phyloP scores from a whole-genome alignment of 768 basidiomycete species.

The Tulasnella sp. region DNA sequence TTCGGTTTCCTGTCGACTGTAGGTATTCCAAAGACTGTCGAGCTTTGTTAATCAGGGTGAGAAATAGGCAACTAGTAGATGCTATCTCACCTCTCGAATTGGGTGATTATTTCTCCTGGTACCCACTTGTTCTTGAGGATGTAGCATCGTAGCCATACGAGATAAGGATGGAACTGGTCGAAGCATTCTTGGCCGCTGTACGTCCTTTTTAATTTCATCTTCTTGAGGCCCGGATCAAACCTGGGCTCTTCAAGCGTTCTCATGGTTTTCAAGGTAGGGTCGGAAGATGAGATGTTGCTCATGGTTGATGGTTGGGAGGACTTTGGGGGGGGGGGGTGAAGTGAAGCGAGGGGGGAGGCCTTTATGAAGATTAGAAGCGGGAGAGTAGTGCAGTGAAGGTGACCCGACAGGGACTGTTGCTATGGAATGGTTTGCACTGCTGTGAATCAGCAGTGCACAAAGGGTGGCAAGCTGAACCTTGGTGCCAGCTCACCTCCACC shows the following conservation, averaged over 20 bases:
- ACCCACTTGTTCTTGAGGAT: neutral
- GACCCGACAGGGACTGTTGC: neutral
- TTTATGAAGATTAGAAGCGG: no score
- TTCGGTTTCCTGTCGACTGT: neutral
- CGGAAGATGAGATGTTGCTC: no score
- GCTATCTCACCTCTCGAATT: neutral
- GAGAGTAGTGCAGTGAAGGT: neutral
- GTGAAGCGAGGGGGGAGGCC: no score
- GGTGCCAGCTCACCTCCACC: neutral
- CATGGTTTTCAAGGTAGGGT: neutral
- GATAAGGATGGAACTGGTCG: neutral
- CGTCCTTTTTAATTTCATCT: neutral
- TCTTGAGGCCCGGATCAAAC: neutral
- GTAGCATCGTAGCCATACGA: neutral
- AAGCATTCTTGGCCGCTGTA: neutral
- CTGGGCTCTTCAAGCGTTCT: neutral
- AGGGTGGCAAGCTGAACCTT: neutral
- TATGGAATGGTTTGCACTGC: neutral
- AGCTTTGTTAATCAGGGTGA: neutral
- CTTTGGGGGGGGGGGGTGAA: no score
- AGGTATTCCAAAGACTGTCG: neutral
- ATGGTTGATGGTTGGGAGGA: no score
- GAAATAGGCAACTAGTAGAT: no score
- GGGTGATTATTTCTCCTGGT: neutral
- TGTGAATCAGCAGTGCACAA: neutral